Evolutionary conservation across 2,329 filamentous ascomycete species (phyloP), one percentile per base, ranked within the genome.

Genomic region (Ambrosiella cleistominuta): DNA sequence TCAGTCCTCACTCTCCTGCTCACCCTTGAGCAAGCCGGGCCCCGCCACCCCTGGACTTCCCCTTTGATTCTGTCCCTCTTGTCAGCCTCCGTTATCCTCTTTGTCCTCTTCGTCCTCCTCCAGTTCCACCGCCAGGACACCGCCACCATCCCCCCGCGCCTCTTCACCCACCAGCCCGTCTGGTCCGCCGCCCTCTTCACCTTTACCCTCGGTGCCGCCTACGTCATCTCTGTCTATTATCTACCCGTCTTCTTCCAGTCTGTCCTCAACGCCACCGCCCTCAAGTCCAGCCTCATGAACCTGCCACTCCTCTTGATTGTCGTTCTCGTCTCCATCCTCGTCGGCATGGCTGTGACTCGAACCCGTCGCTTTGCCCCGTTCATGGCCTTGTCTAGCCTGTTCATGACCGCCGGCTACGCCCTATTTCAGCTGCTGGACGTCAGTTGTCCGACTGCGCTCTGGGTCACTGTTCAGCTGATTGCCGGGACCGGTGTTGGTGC

Each of bases 71-170:
- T 68, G 45, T 62, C 56, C 15, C 63, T 71, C 1, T 65, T 71
- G 12, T 64, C 70, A 59, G 58, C 68, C 0, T 66, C 68, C 3
- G 65, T 57, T 0, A 59, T 71, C 9, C 62, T 71, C 2, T 63
- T 70, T 12, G n/a, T 65, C 8, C 17, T 64, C 2, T 75, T 74
- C 59, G 58, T 70, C 9, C 66, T 61, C 17, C 63, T 74, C 8
- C 71, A 76, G 60, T 64, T 68, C 62, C 66, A 65, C 60, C 68
- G 70, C 53, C 63, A 66, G 15, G 71, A 75, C 12, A 66, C 66
- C 27, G 74, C 73, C 4, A 76, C 71, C 0, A 67, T 75, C 1
- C 73, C 74, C 7, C 68, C 68, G 1, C 69, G 70, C 19, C 69
- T 75, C 60, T 63, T 74, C 36, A 66, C 63, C 44, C 67, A 72